A percentile compares a stretch with the other conserved stretches of the same genome.
Evolutionary conservation across 179 eudicot species (phyloP).

Genomic region (Beta lomatogona): DNA sequence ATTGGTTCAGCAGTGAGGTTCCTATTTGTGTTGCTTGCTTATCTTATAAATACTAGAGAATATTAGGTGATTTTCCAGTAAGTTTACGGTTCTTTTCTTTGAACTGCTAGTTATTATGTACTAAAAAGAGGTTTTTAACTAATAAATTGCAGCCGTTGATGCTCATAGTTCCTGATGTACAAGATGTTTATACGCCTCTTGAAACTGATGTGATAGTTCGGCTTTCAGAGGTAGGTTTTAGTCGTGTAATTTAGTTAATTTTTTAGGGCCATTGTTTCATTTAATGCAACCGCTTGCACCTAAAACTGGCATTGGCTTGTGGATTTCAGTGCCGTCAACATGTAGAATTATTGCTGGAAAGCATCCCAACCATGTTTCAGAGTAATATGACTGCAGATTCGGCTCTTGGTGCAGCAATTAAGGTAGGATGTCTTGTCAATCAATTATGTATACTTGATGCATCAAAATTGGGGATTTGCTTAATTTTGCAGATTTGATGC

Average conservation of each 20-base stretch:
- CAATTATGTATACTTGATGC: not conserved
- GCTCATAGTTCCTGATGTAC: constrained; percentile 97
- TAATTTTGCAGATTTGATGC: not conserved
- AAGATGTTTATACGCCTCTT: constrained; percentile 95
- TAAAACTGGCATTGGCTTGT: constrained; percentile 12
- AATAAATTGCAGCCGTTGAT: constrained; percentile 67
- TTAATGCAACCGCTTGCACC: not conserved
- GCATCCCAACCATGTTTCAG: constrained; percentile 91
- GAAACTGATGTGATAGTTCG: constrained; percentile 85
- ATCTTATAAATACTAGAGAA: not conserved
- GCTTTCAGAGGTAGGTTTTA: constrained; percentile 73
- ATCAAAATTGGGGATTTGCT: not conserved
- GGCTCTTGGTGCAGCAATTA: constrained; percentile 91
- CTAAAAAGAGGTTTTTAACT: not conserved
- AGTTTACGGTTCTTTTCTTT: constrained; percentile 1
- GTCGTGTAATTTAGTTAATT: not conserved
- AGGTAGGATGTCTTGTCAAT: constrained; percentile 47
- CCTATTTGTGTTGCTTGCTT: not conserved
- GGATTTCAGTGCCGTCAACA: constrained; percentile 82
- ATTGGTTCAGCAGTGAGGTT: not conserved
- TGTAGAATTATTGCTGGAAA: constrained; percentile 83
- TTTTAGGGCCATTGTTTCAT: constrained; percentile 4
- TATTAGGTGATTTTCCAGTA: too few species aligned
- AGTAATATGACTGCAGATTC: constrained; percentile 84
- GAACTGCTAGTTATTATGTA: constrained; percentile 5